Base-by-base conservation (phyloP, 1,139 yeast genomes). In the Magnusiomyces fungicola region DNA sequence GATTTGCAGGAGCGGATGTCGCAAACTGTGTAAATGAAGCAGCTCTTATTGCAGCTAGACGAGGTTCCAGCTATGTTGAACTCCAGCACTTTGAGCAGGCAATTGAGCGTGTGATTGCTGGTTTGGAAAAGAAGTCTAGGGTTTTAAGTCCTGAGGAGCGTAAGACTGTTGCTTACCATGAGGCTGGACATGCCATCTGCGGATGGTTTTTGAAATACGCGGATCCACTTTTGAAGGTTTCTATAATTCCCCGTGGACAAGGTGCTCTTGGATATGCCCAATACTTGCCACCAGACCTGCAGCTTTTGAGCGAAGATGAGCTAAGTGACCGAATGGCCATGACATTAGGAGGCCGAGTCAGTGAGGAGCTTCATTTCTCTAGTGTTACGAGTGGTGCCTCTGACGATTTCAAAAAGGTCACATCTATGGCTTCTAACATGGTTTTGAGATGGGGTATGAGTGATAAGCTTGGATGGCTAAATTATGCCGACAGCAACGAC, bases 211-310 rank as follows among this genome's bases (percentile, higher is more conserved):
- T 92, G 61, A 78, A 81, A 67, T 78, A 76, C 68, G 97, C 97
- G 2, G 96, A 89, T 64, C 98, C 98, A 2, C 72, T 92, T 52
- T 75, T 92, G 57, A 92, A 92, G 69, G 98, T 92, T 18, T 86
- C 97, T 6, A 92, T 92, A 60, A 89, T 92, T 52, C 98, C 98
- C 46, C 81, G 97, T 66, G 97, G 97, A 4, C 89, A 84, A 67
- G 96, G 95, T 49, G 96, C 97, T 1, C 74, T 92, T 48, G 98
- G 98, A n/a, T 92, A 92, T 66, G 98, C 98, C 1, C 97, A 92
- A 68, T 89, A 92, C 64, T 76, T 94, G 53, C 98, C 98, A 22
- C 89, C 94, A 21, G 98, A 92, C 65, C 87, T 84, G 59, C 87
- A 88, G 60, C 74, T 92, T 61, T 75, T 87, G 61, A 80, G 86